Base-by-base conservation (phyloP, 768 basidiomycete genomes). In the Tricholoma bakamatsutake region DNA sequence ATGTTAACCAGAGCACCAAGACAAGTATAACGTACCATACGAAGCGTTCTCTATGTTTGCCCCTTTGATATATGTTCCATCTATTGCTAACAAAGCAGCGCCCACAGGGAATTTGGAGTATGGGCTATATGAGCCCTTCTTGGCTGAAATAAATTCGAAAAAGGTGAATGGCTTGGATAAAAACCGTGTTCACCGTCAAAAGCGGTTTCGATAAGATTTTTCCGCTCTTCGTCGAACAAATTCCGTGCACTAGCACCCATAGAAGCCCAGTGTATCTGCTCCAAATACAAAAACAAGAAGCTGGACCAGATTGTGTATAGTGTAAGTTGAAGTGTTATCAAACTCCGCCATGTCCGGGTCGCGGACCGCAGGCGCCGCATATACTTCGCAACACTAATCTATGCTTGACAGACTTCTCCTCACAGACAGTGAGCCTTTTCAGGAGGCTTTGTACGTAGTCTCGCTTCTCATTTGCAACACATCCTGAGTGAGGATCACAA, bases 21-120 rank as follows among this genome's bases (percentile, higher is more conserved):
- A 13, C 21, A 18, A 34, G 3, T 12, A 31, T 69, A 24, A 31
- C 31, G 7, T 56, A 94, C 95, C 93, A 63, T 92, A 91, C 0
- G 89, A 88, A 0, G 93, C 93, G 63, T 97, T 98, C 74, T 99
- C 97, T 57, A 98, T 80, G 67, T 97, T 98, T 30, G 88, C 87
- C 5, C 96, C 94, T 58, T 81, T 86, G 57, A 96, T 82, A 18
- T 96, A 80, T 8, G 74, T 68, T 0, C 90, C 91, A 40, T 87
- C 81, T 0, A 79, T 66, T 2, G 85, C 74, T 15, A 98, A 71
- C 10, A 98, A 70, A 1, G 93, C 90, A 0, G 94, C 95, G 0
- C 96, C 96, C 13, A 98, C 96, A 7, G 87, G 84, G 66, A 99
- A 97, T 30, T 92, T 87, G 28, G 93, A 94, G 72, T 45, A 98